A percentile compares a stretch with the other conserved stretches of the same genome.
Conservation (phyloP, 73 alveolate species). For the Paramecium sexaurelia region DNA sequence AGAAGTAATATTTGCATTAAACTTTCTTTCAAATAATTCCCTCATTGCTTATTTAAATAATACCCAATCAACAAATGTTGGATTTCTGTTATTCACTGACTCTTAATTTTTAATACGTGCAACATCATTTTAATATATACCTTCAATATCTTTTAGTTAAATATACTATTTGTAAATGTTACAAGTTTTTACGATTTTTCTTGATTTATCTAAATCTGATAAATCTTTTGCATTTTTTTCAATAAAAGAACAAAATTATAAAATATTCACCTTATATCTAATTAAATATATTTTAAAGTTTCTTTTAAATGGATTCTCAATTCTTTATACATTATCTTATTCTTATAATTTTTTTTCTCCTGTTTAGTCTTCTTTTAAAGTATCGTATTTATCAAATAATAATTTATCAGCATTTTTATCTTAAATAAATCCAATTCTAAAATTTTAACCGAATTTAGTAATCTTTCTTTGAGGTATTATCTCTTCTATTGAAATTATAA, state of each 20-base stretch:
- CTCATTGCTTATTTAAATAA: conserved; percentile 26
- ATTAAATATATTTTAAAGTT: conserved; percentile 41
- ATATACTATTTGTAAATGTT: conserved; percentile 2
- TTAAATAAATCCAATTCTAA: background rate
- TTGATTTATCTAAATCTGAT: background rate
- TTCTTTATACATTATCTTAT: conserved; percentile 51
- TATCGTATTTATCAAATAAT: conserved; percentile 21
- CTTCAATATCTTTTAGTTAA: background rate
- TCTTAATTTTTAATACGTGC: background rate
- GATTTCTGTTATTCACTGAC: background rate
- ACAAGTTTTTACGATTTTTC: background rate
- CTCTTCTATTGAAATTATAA: conserved; percentile 29
- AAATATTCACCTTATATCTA: background rate
- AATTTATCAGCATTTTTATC: background rate
- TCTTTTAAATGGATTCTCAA: conserved; percentile 2
- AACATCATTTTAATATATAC: background rate
- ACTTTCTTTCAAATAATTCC: conserved; percentile 19
- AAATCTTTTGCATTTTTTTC: background rate
- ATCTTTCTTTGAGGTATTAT: conserved; percentile 46
- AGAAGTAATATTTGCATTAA: background rate
- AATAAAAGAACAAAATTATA: background rate
- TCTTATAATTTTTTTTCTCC: conserved; percentile 41
- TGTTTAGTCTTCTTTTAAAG: conserved; percentile 9
- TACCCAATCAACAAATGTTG: background rate
- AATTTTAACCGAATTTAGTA: conserved; percentile 30